Conservation (phyloP, 192 early-diverging fungal genomes). For the Phycomyces blakesleeanus region DNA sequence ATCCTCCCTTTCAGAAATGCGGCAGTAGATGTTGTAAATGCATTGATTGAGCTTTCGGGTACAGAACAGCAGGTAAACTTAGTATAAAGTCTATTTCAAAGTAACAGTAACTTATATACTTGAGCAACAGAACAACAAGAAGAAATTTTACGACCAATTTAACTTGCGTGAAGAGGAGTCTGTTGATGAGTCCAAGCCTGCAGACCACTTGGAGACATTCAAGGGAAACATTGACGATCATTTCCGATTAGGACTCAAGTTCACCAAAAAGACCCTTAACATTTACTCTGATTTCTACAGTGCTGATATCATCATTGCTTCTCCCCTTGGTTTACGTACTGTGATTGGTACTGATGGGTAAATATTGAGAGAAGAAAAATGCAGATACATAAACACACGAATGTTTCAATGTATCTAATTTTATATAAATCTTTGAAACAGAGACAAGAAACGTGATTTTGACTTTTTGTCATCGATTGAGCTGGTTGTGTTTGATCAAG, state of each 20-base stretch:
- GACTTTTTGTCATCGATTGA: conserved; percentile 96
- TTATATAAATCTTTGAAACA: conserved; percentile 13
- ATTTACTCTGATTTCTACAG: conserved; percentile 86
- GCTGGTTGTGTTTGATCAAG: conserved; percentile 81
- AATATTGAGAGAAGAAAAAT: not conserved
- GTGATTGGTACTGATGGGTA: conserved; percentile 79
- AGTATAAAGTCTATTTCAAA: not conserved
- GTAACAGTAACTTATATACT: not conserved
- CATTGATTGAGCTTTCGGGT: conserved; percentile 71
- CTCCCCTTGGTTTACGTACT: conserved; percentile 87
- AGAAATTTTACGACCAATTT: conserved; percentile 81
- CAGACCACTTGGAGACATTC: conserved; percentile 82
- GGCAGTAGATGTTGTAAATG: conserved; percentile 75
- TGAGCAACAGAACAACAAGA: conserved; percentile 72
- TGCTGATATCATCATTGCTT: conserved; percentile 88
- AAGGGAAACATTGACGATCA: conserved; percentile 94
- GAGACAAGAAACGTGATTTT: conserved; percentile 85
- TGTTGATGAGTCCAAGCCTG: conserved; percentile 62
- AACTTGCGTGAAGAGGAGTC: conserved; percentile 55
- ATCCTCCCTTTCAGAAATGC: conserved; percentile 83
- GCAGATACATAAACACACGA: not conserved
- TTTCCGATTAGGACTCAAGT: conserved; percentile 90
- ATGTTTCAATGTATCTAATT: not conserved
- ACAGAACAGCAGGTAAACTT: conserved; percentile 72
- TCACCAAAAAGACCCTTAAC: conserved; percentile 81